These are phyloP conservation scores for Poa annua DNA, from an alignment of 176 grass and related monocot species.

Conservation along the genomic window DNA sequence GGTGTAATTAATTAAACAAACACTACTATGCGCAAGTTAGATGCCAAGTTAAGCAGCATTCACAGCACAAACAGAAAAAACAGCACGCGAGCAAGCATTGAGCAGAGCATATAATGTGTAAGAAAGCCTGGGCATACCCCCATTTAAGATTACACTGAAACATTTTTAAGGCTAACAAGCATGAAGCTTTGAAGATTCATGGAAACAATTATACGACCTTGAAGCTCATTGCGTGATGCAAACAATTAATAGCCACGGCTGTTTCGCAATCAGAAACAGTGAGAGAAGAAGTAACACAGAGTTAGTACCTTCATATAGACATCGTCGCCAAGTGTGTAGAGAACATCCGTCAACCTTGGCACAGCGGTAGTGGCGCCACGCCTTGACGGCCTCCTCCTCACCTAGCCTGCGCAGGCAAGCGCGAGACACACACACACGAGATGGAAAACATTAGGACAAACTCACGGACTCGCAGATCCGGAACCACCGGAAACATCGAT, in stretches of 20 bases:
- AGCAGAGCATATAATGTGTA: background rate
- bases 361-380: conserved; percentile 50
- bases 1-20: too few relatives aligned
- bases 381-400: conserved; percentile 40
- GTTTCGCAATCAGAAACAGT: background rate
- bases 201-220: background rate
- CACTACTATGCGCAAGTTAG: too few relatives aligned
- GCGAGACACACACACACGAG: too few relatives aligned
- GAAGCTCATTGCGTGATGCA: background rate
- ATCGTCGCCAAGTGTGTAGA: conserved; percentile 60
- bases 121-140: too few relatives aligned
- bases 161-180: background rate
- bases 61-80: background rate
- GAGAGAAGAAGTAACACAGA: background rate
- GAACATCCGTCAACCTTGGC: conserved; percentile 52
- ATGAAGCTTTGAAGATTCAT: background rate
- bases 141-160: background rate
- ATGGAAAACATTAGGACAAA: background rate
- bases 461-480: background rate
- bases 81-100: background rate
- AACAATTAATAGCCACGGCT: background rate
- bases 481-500: too few relatives aligned
- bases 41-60: background rate
- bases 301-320: conserved; percentile 74
- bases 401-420: conserved; percentile 42